Evolutionary conservation across 495 filamentous ascomycete species (phyloP).

Genomic region (Penicillium daleae): DNA sequence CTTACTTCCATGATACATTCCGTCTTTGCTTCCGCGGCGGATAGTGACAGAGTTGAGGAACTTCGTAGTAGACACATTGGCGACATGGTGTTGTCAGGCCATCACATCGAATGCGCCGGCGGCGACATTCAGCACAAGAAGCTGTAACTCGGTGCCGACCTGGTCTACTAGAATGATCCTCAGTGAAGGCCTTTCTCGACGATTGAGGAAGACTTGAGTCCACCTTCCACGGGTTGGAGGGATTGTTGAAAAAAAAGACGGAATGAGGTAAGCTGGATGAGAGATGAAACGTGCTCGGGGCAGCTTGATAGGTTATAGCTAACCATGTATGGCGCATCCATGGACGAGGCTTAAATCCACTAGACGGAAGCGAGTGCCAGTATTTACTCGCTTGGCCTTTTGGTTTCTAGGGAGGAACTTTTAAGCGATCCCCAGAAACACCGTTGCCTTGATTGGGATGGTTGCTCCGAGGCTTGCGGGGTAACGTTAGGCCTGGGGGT

Average conservation of each 20-base stretch:
- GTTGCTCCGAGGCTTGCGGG: background rate
- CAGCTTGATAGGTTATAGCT: no score
- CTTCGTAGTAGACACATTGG: background rate
- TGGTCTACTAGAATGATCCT: background rate
- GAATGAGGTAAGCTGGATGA: background rate
- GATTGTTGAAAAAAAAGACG: background rate
- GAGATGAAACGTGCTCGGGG: background rate
- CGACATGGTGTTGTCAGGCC: background rate
- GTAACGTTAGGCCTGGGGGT: background rate
- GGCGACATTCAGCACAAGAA: background rate
- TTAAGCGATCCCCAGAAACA: background rate
- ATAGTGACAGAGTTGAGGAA: background rate
- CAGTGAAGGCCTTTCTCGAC: background rate
- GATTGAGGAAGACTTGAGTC: background rate
- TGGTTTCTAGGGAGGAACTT: background rate
- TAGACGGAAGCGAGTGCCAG: background rate
- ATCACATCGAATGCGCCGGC: background rate
- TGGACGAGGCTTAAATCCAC: background rate
- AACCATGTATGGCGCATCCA: background rate
- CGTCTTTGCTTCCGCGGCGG: background rate
- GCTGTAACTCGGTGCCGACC: background rate
- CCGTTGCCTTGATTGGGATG: background rate
- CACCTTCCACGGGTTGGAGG: background rate
- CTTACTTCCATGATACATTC: conserved; percentile 1
- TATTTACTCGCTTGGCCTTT: background rate